Evolutionary conservation across 2,329 filamentous ascomycete genomes (phyloP).

Genomic region (Epichloe glyceriae): DNA sequence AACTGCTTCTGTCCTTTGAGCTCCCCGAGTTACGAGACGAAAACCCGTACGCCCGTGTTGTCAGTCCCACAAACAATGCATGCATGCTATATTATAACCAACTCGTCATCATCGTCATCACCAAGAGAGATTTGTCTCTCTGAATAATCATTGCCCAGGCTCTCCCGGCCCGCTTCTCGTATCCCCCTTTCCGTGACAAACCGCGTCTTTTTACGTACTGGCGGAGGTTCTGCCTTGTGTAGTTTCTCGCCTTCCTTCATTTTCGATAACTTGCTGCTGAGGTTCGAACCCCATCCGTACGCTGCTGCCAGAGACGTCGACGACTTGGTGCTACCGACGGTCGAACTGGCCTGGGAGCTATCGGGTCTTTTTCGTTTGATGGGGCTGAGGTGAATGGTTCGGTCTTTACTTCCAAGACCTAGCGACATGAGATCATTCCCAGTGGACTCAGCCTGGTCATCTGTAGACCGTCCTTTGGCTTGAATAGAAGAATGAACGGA

Average conservation of each 20-base stretch:
- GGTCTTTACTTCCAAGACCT: slow-evolving; percentile 21
- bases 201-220: slow-evolving; percentile 60
- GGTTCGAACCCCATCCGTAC: slow-evolving; percentile 44
- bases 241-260: slow-evolving; percentile 51
- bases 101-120: slow-evolving; percentile 38
- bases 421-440: slow-evolving; percentile 29
- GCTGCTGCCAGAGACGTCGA: slow-evolving; percentile 9
- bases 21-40: background rate
- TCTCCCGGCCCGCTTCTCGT: slow-evolving; percentile 62
- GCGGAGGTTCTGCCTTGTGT: slow-evolving; percentile 21
- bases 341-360: slow-evolving; percentile 26
- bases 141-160: slow-evolving; percentile 42
- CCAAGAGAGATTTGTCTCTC: slow-evolving; percentile 23
- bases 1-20: background rate
- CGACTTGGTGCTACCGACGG: slow-evolving; percentile 12
- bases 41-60: background rate
- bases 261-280: slow-evolving; percentile 42
- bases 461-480: slow-evolving; percentile 4
- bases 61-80: background rate
- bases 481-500: background rate
- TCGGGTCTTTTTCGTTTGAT: slow-evolving; percentile 48
- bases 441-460: slow-evolving; percentile 14
- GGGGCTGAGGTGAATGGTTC: slow-evolving; percentile 42
- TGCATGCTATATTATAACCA: slow-evolving; percentile 31
- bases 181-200: slow-evolving; percentile 70